A percentile compares a stretch with the other conserved stretches of the same genome.
Conservation (phyloP, 257 asterid species). For the Fraxinus quadrangulata region DNA sequence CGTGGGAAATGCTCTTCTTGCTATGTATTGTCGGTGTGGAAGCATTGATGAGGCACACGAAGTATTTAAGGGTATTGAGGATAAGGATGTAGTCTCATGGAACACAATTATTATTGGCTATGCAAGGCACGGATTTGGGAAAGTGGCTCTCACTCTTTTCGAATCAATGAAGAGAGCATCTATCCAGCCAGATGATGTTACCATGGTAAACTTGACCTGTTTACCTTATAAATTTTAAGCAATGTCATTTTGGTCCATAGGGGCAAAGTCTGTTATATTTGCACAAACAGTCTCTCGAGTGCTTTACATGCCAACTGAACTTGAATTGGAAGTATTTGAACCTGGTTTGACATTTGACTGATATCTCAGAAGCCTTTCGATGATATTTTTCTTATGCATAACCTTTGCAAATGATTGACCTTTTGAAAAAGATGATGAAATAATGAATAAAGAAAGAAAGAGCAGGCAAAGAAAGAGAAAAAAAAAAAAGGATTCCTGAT, state of each 20-base stretch:
- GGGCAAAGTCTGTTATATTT: not conserved
- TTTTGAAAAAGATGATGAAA: not conserved
- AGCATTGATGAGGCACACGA: constrained; percentile 74
- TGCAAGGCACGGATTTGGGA: constrained; percentile 89
- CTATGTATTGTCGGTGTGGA: constrained; percentile 94
- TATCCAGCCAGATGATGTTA: constrained; percentile 75
- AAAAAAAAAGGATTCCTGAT: not conserved
- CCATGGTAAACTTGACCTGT: constrained; percentile 60
- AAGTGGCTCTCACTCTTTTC: constrained; percentile 66
- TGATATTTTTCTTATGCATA: not conserved
- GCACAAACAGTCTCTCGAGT: not conserved
- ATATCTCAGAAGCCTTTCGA: not conserved
- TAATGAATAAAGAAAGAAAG: not conserved
- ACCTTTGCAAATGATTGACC: not conserved
- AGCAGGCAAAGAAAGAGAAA: not conserved
- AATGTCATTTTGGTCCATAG: not conserved
- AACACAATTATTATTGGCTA: constrained; percentile 85
- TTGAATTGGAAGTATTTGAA: constrained; percentile 9
- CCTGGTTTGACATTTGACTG: not conserved
- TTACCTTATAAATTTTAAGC: not conserved
- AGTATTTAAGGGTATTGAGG: constrained; percentile 58
- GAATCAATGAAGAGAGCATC: constrained; percentile 56
- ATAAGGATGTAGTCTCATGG: constrained; percentile 87
- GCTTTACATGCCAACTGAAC: not conserved
- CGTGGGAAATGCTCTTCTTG: constrained; percentile 90